phyloP scores from a whole-genome alignment of 2,329 filamentous ascomycete genomes.

The Nemania abortiva region DNA sequence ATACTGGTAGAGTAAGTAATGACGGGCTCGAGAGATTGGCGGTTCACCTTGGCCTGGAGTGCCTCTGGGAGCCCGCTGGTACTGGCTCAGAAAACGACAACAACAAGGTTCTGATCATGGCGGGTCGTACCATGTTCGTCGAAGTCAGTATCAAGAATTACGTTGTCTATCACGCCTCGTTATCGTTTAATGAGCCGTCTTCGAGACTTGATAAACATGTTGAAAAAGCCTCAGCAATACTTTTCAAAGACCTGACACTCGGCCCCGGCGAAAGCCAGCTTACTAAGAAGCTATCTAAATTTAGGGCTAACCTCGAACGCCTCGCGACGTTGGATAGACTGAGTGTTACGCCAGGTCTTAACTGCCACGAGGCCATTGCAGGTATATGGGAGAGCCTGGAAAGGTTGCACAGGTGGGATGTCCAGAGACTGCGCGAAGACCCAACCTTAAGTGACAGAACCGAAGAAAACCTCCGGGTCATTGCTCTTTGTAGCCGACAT shows the following conservation, averaged over 20 bases:
- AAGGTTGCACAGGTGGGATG: conserved; percentile 78
- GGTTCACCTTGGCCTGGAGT: conserved; percentile 74
- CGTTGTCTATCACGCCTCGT: conserved; percentile 70
- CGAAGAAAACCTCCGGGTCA: conserved; percentile 64
- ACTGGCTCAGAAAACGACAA: conserved; percentile 63
- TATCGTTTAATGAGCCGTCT: conserved; percentile 72
- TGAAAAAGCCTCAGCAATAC: conserved; percentile 72
- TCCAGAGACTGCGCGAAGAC: conserved; percentile 67
- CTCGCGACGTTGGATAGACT: conserved; percentile 78
- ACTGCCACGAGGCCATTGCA: conserved; percentile 81
- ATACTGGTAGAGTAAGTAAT: conserved; percentile 76
- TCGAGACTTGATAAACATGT: conserved; percentile 70
- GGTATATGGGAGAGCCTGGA: conserved; percentile 78
- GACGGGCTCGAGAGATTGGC: conserved; percentile 80
- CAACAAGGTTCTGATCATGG: conserved; percentile 69
- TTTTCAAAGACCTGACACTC: conserved; percentile 74
- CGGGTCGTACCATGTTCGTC: conserved; percentile 70
- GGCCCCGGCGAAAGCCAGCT: conserved; percentile 70
- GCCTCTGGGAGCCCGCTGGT: conserved; percentile 68
- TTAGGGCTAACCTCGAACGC: conserved; percentile 77
- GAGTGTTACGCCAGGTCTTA: conserved; percentile 75
- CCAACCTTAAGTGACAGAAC: conserved; percentile 58
- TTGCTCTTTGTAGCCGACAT: conserved; percentile 76
- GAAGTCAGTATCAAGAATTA: conserved; percentile 73
- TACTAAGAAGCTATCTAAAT: conserved; percentile 77